Percentiles rank a stretch among this genome's conserved stretches.
These are phyloP conservation scores for Entophlyctis helioformis DNA, from an alignment of 192 early-diverging fungal genomes.

Conservation along the genomic window DNA sequence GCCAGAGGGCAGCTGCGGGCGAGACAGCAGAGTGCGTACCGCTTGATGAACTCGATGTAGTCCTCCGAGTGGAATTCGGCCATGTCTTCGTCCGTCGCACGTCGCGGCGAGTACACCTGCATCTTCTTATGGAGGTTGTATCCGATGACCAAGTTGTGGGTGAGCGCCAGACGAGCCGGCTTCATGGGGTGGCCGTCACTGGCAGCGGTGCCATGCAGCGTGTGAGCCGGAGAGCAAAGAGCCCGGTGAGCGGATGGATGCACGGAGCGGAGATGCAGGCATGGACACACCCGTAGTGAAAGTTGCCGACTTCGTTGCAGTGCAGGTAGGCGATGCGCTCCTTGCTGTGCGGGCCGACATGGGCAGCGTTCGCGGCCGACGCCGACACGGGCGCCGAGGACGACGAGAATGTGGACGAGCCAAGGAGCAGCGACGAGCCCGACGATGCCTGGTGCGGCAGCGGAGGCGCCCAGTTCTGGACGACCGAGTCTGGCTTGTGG, in stretches of 20 bases:
- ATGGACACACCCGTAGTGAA: conserved; percentile 60
- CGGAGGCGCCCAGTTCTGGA: too few relatives aligned
- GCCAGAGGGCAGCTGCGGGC: too few relatives aligned
- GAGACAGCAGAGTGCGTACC: too few relatives aligned
- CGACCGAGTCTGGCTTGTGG: too few relatives aligned
- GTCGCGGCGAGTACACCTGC: conserved; percentile 67
- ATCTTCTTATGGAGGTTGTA: conserved; percentile 92
- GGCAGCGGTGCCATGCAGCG: conserved; percentile 2
- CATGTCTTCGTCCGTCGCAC: conserved; percentile 79
- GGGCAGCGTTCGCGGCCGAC: too few relatives aligned
- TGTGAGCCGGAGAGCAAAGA: not conserved
- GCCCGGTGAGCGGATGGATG: not conserved
- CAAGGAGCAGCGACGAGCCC: too few relatives aligned
- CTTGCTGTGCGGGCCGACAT: conserved; percentile 12
- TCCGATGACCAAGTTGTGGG: conserved; percentile 81
- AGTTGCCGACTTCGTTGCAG: conserved; percentile 57
- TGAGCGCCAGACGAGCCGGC: conserved; percentile 88
- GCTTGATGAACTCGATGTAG: conserved; percentile 77
- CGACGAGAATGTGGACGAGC: too few relatives aligned
- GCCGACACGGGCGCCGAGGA: too few relatives aligned
- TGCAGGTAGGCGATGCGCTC: conserved; percentile 45
- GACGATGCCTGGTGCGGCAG: too few relatives aligned
- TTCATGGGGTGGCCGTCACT: conserved; percentile 89
- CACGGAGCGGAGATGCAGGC: not conserved
- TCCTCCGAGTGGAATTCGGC: conserved; percentile 88